A percentile compares a stretch with the other conserved stretches of the same genome.
These are phyloP conservation scores for Mycena rebaudengoi DNA, from an alignment of 768 basidiomycete genomes.

Conservation along the genomic window DNA sequence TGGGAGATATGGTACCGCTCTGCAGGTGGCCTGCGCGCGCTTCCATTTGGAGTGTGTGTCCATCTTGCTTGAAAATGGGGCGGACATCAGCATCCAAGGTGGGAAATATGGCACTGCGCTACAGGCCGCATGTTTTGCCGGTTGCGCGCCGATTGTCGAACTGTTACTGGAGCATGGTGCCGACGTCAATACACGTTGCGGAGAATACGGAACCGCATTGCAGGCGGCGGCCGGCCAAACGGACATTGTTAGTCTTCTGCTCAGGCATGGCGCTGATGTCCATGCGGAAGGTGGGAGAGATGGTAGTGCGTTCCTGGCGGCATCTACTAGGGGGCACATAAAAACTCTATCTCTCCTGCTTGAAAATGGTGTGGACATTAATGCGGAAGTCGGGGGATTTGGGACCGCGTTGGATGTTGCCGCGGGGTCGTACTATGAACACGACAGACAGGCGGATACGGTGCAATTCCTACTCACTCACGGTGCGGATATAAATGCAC, in stretches of 20 bases:
- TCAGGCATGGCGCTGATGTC: not conserved
- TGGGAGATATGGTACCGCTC: not conserved
- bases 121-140: not conserved
- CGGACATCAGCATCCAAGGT: not conserved
- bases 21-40: not conserved
- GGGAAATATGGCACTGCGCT: not conserved
- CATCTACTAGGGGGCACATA: not conserved
- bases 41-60: not conserved
- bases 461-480: constrained; percentile 7
- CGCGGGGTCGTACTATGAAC: not conserved
- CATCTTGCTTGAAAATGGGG: not conserved
- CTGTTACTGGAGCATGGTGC: not conserved
- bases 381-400: not conserved
- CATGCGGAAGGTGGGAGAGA: not conserved
- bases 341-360: not conserved
- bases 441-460: not conserved
- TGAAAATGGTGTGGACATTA: not conserved
- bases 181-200: not conserved
- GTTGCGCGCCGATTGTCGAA: not conserved
- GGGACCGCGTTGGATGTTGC: constrained; percentile 3
- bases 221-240: not conserved
- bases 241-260: not conserved
- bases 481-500: constrained; percentile 14
- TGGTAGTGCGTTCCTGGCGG: not conserved
- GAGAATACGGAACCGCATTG: not conserved